phyloP scores from a whole-genome alignment of 1,284 basidiomycete genomes.

The Sporisorium graminicola region DNA sequence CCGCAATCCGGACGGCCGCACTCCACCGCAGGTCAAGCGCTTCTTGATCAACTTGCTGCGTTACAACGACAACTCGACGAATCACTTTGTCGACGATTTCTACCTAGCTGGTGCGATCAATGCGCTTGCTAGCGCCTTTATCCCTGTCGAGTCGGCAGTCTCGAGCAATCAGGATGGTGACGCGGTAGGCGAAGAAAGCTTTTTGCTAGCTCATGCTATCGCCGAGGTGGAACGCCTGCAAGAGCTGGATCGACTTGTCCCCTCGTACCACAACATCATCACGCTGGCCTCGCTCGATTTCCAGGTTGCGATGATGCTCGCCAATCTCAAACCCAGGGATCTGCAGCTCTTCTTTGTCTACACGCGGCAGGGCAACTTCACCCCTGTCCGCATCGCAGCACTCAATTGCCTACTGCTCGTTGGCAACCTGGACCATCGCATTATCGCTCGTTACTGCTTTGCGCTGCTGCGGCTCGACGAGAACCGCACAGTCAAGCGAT shows the following conservation, averaged over 20 bases:
- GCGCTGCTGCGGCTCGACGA: slow-evolving; percentile 89
- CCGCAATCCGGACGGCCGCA: slow-evolving; percentile 83
- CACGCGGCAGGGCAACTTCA: slow-evolving; percentile 82
- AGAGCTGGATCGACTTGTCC: slow-evolving; percentile 93
- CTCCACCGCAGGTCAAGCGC: slow-evolving; percentile 86
- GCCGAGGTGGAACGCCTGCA: slow-evolving; percentile 84
- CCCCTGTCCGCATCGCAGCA: slow-evolving; percentile 88
- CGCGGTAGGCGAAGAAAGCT: slow-evolving; percentile 55
- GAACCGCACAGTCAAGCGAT: slow-evolving; percentile 83
- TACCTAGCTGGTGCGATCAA: slow-evolving; percentile 90
- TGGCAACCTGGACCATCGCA: slow-evolving; percentile 75
- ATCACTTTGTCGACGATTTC: slow-evolving; percentile 90
- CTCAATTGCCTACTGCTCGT: slow-evolving; percentile 93
- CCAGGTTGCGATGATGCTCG: slow-evolving; percentile 53
- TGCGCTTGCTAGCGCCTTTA: slow-evolving; percentile 81
- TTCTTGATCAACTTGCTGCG: slow-evolving; percentile 90
- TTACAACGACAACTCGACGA: slow-evolving; percentile 95
- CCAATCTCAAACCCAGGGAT: slow-evolving; percentile 81
- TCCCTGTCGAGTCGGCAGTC: slow-evolving; percentile 70
- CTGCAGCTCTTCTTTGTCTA: slow-evolving; percentile 85
- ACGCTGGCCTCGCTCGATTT: slow-evolving; percentile 77
- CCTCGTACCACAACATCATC: slow-evolving; percentile 93
- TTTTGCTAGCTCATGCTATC: slow-evolving; percentile 52
- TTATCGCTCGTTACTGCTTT: slow-evolving; percentile 86
- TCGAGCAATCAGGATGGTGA: slow-evolving; percentile 50